These are phyloP conservation scores for Thalassia testudinum DNA, from an alignment of 116 monocot genomes.

Conservation along the genomic window DNA sequence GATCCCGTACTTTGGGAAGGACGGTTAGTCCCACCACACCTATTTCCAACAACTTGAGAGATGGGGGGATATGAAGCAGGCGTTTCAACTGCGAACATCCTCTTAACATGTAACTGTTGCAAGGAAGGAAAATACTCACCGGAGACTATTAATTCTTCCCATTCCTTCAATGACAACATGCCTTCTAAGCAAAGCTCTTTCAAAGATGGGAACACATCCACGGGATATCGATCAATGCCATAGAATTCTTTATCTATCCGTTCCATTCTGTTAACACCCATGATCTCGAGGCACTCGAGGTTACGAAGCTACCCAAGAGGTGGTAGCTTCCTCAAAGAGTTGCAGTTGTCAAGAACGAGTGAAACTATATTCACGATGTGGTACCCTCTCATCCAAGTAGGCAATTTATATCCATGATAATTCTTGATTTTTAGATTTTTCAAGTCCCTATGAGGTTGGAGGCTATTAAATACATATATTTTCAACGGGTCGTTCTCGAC, in stretches of 20 bases:
- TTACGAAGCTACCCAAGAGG: constrained; percentile 5
- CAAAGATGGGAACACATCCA: background rate
- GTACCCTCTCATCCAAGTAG: constrained; percentile 4
- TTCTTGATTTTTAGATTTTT: background rate
- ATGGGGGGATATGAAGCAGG: no score
- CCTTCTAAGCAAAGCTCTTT: background rate
- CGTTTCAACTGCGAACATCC: no score
- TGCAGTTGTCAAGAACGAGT: background rate
- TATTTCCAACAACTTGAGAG: no score
- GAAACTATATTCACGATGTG: background rate
- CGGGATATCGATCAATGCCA: no score
- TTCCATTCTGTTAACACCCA: background rate
- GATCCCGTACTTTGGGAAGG: no score
- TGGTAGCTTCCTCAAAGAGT: background rate
- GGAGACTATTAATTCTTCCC: no score
- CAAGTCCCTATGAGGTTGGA: constrained; percentile 7
- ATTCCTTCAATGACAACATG: background rate
- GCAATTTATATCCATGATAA: background rate
- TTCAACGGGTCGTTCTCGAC: background rate
- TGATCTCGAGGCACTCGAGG: background rate
- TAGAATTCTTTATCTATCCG: background rate
- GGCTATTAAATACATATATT: constrained; percentile 8
- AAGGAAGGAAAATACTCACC: no score
- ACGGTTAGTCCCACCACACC: no score
- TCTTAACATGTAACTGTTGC: no score